A percentile compares a stretch with the other conserved stretches of the same genome.
Conservation (phyloP, 129 eudicot genomes). For the Helichrysum umbraculigerum region DNA sequence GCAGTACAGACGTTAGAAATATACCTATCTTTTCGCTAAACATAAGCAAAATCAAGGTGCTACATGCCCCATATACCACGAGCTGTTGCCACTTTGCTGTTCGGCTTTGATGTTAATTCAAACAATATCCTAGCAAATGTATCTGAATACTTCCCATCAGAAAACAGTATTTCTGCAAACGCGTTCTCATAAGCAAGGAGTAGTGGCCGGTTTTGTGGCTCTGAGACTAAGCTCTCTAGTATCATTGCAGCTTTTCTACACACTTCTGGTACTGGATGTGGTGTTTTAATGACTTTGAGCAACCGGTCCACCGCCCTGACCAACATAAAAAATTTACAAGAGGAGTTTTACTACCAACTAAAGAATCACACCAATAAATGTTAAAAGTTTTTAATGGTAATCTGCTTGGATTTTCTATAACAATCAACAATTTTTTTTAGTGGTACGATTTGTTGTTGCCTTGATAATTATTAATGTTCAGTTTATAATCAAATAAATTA, state of each 20-base stretch:
- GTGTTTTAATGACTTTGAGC: slow-evolving; percentile 76
- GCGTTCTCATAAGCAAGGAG: slow-evolving; percentile 80
- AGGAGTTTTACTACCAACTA: slow-evolving; percentile 5
- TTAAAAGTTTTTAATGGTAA: neutral
- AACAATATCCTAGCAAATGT: slow-evolving; percentile 83
- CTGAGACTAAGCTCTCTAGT: slow-evolving; percentile 81
- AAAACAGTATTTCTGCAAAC: slow-evolving; percentile 87
- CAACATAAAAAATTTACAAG: neutral
- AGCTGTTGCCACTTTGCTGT: slow-evolving; percentile 75
- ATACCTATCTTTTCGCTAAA: slow-evolving; percentile 9
- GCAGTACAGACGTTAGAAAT: slow-evolving; percentile 11
- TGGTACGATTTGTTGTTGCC: neutral
- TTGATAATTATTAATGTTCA: slow-evolving; percentile 1
- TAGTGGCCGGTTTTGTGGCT: slow-evolving; percentile 82
- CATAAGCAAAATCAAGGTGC: neutral
- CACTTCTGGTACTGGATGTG: slow-evolving; percentile 92
- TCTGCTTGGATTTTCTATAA: neutral
- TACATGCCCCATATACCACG: slow-evolving; percentile 99
- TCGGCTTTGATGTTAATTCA: slow-evolving; percentile 87
- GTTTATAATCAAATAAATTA: neutral
- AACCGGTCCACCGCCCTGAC: slow-evolving; percentile 92
- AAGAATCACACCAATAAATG: neutral
- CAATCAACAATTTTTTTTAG: neutral
- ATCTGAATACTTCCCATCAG: slow-evolving; percentile 81
- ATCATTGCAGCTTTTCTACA: slow-evolving; percentile 92